These are phyloP conservation scores for Mortierella sp. DNA, from an alignment of 371 early-diverging fungal species.

Conservation along the genomic window DNA sequence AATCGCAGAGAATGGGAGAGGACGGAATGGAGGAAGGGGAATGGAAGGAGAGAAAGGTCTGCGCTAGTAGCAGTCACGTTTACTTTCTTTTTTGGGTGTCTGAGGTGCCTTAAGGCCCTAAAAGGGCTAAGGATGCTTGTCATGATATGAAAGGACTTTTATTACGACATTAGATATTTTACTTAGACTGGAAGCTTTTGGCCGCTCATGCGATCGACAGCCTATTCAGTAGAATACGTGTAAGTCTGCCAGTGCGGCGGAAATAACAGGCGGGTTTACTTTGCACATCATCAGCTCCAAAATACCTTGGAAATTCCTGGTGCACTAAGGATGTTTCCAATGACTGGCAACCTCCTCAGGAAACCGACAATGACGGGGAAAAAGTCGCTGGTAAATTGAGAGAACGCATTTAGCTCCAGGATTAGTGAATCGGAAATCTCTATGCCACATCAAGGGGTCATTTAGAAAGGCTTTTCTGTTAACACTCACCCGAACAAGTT, in stretches of 20 bases:
- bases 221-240: neutral
- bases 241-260: neutral
- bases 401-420: neutral
- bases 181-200: conserved; percentile 1
- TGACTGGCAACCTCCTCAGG: conserved; percentile 87
- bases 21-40: neutral
- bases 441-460: neutral
- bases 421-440: neutral
- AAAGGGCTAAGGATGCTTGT: too few species aligned
- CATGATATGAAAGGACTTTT: neutral
- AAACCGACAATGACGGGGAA: conserved; percentile 94
- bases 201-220: conserved; percentile 1
- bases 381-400: conserved; percentile 79
- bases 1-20: neutral
- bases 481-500: conserved; percentile 92
- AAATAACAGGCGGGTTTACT: neutral
- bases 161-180: too few species aligned
- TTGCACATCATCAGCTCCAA: neutral
- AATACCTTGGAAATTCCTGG: conserved; percentile 84
- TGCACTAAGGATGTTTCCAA: conserved; percentile 86
- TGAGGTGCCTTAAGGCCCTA: neutral
- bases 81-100: neutral
- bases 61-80: too few species aligned
- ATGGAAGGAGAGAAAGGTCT: neutral
- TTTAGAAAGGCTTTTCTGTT: neutral